Evolutionary conservation across 2,329 filamentous ascomycete genomes (phyloP).

Genomic region (Fonsecaea pugnacius): DNA sequence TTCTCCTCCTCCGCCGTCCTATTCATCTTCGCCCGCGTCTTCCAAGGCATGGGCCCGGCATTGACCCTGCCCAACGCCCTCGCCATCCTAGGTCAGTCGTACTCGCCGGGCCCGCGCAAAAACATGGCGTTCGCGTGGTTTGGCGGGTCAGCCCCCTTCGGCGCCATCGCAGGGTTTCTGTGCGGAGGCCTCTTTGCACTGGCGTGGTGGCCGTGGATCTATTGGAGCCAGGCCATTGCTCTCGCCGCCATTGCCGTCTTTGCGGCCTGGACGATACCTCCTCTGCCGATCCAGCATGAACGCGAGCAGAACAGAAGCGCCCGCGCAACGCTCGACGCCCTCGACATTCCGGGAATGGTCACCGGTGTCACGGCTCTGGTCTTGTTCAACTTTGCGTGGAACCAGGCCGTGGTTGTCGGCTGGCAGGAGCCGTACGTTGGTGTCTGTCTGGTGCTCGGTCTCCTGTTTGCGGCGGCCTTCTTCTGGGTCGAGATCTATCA

Average conservation of each 20-base stretch:
- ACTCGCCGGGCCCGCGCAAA: slow-evolving; percentile 61
- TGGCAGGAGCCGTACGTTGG: slow-evolving; percentile 64
- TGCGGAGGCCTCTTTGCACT: slow-evolving; percentile 47
- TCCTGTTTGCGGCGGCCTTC: slow-evolving; percentile 60
- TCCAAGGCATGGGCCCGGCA: slow-evolving; percentile 64
- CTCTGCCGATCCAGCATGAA: slow-evolving; percentile 32
- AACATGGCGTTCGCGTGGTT: slow-evolving; percentile 63
- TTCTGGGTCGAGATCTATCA: slow-evolving; percentile 55
- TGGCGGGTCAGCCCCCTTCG: slow-evolving; percentile 54
- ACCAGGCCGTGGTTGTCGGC: slow-evolving; percentile 64
- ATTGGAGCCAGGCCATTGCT: slow-evolving; percentile 51
- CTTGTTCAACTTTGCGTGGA: slow-evolving; percentile 70
- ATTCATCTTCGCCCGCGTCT: slow-evolving; percentile 57
- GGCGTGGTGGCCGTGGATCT: slow-evolving; percentile 60
- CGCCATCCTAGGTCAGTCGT: slow-evolving; percentile 64
- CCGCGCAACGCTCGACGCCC: slow-evolving; percentile 28
- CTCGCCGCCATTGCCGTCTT: slow-evolving; percentile 46
- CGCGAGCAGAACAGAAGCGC: slow-evolving; percentile 36
- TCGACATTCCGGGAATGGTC: slow-evolving; percentile 50
- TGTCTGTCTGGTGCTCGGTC: slow-evolving; percentile 61
- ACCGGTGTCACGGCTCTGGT: slow-evolving; percentile 61
- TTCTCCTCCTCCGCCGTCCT: slow-evolving; percentile 52
- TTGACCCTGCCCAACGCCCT: slow-evolving; percentile 67
- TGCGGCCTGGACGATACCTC: slow-evolving; percentile 45
- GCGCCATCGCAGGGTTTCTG: slow-evolving; percentile 50